These are phyloP conservation scores for Tetrastigma voinierianum DNA, from an alignment of 164 flowering plant species.

Conservation along the genomic window DNA sequence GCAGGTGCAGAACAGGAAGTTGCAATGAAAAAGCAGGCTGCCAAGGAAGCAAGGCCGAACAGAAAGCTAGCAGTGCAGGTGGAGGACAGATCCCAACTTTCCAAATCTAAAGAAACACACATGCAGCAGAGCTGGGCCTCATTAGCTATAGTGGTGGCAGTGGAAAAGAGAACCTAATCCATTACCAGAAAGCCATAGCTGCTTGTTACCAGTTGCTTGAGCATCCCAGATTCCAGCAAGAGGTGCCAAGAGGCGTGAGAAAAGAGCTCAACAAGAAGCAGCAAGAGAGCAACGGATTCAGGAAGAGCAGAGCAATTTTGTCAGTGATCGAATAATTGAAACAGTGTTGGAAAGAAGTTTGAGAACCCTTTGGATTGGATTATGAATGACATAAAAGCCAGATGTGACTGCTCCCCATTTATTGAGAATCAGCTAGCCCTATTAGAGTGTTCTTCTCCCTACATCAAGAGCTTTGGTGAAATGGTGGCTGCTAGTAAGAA, in stretches of 20 bases:
- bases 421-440: constrained; percentile 79
- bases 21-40: constrained; percentile 77
- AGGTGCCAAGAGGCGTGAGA: constrained; percentile 67
- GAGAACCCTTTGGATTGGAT: constrained; percentile 74
- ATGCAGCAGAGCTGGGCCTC: constrained; percentile 81
- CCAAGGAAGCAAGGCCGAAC: constrained; percentile 98
- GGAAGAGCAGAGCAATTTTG: constrained; percentile 74
- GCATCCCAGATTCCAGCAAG: constrained; percentile 68
- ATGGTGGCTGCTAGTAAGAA: constrained; percentile 82
- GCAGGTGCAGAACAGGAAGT: constrained; percentile 78
- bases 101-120: constrained; percentile 75
- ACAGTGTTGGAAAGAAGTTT: constrained; percentile 63
- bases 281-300: constrained; percentile 83
- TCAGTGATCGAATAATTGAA: constrained; percentile 73
- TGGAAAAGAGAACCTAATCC: constrained; percentile 39
- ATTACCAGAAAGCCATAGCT: constrained; percentile 80
- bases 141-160: constrained; percentile 41
- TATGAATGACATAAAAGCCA: constrained; percentile 78
- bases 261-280: constrained; percentile 92
- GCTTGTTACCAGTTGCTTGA: constrained; percentile 56
- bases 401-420: constrained; percentile 91
- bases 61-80: constrained; percentile 91
- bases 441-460: constrained; percentile 64
- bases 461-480: constrained; percentile 65
- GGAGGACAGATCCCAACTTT: constrained; percentile 74